A percentile compares a stretch with the other conserved stretches of the same genome.
Evolutionary conservation across 176 grass and related monocot genomes (phyloP).

Genomic region (Oryza coarctata): DNA sequence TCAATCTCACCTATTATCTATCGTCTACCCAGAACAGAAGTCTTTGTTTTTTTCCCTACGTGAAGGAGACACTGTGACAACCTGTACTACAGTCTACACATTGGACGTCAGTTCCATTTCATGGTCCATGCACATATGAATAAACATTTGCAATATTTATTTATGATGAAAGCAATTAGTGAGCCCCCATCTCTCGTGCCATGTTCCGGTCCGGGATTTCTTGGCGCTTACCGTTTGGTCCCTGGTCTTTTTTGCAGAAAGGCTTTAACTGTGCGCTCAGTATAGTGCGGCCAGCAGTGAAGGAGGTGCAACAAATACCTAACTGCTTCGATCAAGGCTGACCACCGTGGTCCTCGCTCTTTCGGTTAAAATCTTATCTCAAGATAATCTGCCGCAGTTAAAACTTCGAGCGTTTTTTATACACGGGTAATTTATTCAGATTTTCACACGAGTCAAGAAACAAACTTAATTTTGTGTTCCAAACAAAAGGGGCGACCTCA

Average conservation of each 20-base stretch:
- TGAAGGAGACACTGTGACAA: not conserved
- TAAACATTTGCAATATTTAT: not conserved
- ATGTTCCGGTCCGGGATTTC: not conserved
- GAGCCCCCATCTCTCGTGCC: not conserved
- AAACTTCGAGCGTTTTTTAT: not conserved
- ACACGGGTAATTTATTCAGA: not conserved
- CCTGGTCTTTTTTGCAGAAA: constrained; percentile 1
- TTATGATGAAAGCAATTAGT: not conserved
- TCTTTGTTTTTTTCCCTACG: too few relatives aligned
- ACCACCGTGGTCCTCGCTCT: not conserved
- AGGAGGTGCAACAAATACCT: not conserved
- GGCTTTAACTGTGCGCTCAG: not conserved
- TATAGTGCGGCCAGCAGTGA: not conserved
- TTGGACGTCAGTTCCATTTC: not conserved
- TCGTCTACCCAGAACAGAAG: too few relatives aligned
- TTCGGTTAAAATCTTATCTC: not conserved
- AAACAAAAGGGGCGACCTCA: too few relatives aligned
- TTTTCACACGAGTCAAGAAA: not conserved
- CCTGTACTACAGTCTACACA: not conserved
- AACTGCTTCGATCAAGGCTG: not conserved
- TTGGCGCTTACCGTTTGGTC: not conserved
- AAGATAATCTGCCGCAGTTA: not conserved
- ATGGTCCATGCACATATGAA: not conserved
- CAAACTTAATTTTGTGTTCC: not conserved
- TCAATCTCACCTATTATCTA: too few relatives aligned